These are phyloP conservation scores for Rhizoclosmatium globosum DNA, from an alignment of 192 early-diverging fungal species.

Conservation along the genomic window DNA sequence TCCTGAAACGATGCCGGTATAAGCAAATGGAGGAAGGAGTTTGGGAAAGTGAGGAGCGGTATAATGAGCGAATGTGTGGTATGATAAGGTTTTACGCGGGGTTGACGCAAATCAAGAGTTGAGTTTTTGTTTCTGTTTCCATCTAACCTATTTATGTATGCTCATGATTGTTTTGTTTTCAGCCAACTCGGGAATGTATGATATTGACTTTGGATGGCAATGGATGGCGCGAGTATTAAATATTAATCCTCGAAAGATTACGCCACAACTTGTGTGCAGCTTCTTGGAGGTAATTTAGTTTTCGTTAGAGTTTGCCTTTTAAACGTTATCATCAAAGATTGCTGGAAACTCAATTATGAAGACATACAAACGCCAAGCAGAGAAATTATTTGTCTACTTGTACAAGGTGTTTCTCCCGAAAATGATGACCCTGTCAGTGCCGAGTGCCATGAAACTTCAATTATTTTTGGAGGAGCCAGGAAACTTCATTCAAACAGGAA, in stretches of 20 bases:
- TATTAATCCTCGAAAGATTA: slow-evolving; percentile 71
- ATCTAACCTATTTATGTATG: neutral
- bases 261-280: slow-evolving; percentile 63
- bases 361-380: slow-evolving; percentile 54
- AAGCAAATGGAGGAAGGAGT: slow-evolving; percentile 41
- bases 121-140: neutral
- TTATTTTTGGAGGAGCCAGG: slow-evolving; percentile 54
- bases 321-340: slow-evolving; percentile 32
- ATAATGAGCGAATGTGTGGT: slow-evolving; percentile 71
- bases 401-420: slow-evolving; percentile 38
- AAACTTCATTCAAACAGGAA: slow-evolving; percentile 30
- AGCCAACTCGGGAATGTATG: slow-evolving; percentile 46
- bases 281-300: slow-evolving; percentile 65
- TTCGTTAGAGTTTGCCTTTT: neutral
- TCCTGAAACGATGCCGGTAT: slow-evolving; percentile 51
- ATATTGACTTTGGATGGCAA: slow-evolving; percentile 70
- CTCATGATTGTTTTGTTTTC: neutral
- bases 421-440: slow-evolving; percentile 39
- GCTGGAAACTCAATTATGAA: slow-evolving; percentile 47
- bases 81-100: slow-evolving; percentile 75
- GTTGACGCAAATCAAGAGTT: slow-evolving; percentile 62
- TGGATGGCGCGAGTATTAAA: slow-evolving; percentile 79
- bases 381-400: slow-evolving; percentile 56
- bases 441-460: slow-evolving; percentile 46
- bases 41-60: slow-evolving; percentile 68